phyloP scores from a whole-genome alignment of 2,329 filamentous ascomycete genomes.

The Tolypocladium sp. region DNA sequence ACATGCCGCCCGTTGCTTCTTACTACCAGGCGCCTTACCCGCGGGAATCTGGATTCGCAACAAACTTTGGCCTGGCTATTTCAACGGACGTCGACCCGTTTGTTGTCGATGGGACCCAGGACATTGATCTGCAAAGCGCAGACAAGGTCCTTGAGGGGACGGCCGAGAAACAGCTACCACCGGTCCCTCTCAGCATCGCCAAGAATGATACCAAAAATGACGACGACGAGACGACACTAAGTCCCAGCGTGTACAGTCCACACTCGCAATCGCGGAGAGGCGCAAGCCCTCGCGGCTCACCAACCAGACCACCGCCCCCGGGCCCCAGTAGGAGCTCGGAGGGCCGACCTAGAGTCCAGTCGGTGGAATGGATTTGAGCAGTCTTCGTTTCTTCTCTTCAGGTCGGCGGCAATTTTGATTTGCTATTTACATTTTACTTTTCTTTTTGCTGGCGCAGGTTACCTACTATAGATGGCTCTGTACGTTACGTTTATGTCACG shows the following conservation, averaged over 20 bases:
- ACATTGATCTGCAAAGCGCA: not conserved
- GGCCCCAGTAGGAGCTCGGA: not conserved
- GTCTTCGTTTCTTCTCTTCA: not conserved
- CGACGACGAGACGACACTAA: conserved; percentile 31
- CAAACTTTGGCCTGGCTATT: not conserved
- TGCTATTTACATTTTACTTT: not conserved
- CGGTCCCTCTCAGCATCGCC: conserved; percentile 18
- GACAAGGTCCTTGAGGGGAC: not conserved
- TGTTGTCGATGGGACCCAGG: not conserved
- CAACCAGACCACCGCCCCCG: not conserved
- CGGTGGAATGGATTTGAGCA: conserved; percentile 9
- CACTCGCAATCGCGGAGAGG: conserved; percentile 5
- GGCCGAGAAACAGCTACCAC: conserved; percentile 17
- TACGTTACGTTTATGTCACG: not conserved
- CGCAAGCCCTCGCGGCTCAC: not conserved
- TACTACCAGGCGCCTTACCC: conserved; percentile 2
- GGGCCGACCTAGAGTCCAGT: conserved; percentile 1
- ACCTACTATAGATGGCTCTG: not conserved
- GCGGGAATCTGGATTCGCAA: not conserved
- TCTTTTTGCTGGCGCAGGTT: not conserved
- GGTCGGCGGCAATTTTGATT: not conserved
- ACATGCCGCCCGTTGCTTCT: conserved; percentile 28
- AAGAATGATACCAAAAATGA: not conserved
- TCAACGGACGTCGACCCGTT: not conserved
- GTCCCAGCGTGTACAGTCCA: conserved; percentile 43